Evolutionary conservation across 2,329 filamentous ascomycete species (phyloP), one percentile per base, ranked within the genome.

Genomic region (Ophiosphaerella narmari): DNA sequence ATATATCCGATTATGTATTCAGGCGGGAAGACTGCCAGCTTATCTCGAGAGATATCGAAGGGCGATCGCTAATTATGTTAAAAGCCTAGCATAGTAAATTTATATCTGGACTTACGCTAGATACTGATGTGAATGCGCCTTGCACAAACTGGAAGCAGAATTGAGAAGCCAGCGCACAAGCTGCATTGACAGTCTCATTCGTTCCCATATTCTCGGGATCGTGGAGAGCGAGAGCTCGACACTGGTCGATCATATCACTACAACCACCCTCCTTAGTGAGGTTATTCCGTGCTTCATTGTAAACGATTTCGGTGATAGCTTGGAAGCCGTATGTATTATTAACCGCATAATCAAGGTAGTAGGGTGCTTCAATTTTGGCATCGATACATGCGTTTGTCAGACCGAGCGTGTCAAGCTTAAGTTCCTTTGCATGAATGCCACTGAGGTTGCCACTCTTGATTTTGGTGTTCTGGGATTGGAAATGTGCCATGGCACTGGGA

Each of bases 261-360:
- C 80, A 82, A 8, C 82, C 83, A 2, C 73, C 77, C 0, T 70
- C 62, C 7, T 67, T 70, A 24, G 71, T 73, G 58, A 75, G 8
- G 29, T 56, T 55, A 57, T 50, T 73, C 63, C 4, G 78, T 76
- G 3, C 37, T 36, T 66, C 60, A 0, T 49, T 46, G 57, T 80
- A 82, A 13, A 59, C 44, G 5, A 54, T 43, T 33, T 74, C 71
- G 50, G 77, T 77, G 56, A 81, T 75, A 2, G 76, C 67, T 48
- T 78, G 59, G 18, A 84, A 71, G 8, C 76, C 77, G 54, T 84
- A 85, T 6, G 82, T 82, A 50, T 84, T 84, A 63, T 83, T 80
- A 62, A 77, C 78, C 0, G 82, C 76, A 44, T 81, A 77, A 3
- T 75, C 56, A 2, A 77, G 74, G 50, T 80, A 82, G 23, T 70